These are phyloP conservation scores for Sugiyamaella floridensis DNA, from an alignment of 805 yeast species.

Conservation along the genomic window DNA sequence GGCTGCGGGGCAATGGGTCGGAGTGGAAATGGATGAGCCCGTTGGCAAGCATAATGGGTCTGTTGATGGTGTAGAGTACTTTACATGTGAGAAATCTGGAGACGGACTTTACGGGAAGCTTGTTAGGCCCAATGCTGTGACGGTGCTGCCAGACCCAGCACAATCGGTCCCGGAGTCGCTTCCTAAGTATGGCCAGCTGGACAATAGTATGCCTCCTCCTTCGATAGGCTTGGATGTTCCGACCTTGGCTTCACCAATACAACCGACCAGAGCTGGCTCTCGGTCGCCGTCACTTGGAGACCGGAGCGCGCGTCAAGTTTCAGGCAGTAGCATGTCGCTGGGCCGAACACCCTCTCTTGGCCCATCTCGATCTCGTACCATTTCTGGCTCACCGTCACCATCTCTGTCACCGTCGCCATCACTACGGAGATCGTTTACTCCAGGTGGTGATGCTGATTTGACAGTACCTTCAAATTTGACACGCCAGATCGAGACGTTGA, in stretches of 20 bases:
- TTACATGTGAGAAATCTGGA: slow-evolving; percentile 41
- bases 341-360: background rate
- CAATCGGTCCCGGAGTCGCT: background rate
- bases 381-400: slow-evolving; percentile 1
- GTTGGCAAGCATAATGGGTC: slow-evolving; percentile 81
- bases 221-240: background rate
- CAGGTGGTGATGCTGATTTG: background rate
- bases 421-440: background rate
- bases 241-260: background rate
- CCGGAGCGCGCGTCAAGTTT: background rate
- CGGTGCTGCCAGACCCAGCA: slow-evolving; percentile 18
- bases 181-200: background rate
- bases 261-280: background rate
- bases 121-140: slow-evolving; percentile 60
- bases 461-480: background rate
- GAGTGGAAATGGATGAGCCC: slow-evolving; percentile 77
- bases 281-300: background rate
- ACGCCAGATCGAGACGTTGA: slow-evolving; percentile 21
- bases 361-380: background rate
- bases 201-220: background rate
- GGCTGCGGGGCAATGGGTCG: slow-evolving; percentile 55
- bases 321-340: background rate
- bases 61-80: slow-evolving; percentile 53
- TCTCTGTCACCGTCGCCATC: too few relatives aligned
- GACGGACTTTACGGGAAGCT: slow-evolving; percentile 60